phyloP scores from a whole-genome alignment of 495 filamentous ascomycete genomes.

The Ascobolus immersus region DNA sequence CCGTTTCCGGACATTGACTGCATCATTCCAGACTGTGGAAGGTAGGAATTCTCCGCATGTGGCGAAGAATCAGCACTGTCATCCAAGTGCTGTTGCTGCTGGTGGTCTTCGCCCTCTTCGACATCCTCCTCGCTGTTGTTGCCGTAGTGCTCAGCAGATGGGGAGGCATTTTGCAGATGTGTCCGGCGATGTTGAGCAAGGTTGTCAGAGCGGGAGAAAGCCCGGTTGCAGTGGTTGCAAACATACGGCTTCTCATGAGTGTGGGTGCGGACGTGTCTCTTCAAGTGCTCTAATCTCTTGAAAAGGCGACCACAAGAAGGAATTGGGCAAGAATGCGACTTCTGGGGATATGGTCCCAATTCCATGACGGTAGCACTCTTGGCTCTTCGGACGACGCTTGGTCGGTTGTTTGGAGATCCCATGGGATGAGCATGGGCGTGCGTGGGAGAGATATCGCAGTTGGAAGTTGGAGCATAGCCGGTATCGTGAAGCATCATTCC shows the following conservation, averaged over 20 bases:
- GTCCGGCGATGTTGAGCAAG: constrained; percentile 96
- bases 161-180: constrained; percentile 52
- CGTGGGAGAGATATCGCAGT: constrained; percentile 30
- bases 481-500: constrained; percentile 36
- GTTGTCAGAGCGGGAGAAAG: constrained; percentile 94
- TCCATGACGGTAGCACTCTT: constrained; percentile 93
- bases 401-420: constrained; percentile 37
- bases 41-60: constrained; percentile 15
- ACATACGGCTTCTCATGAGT: constrained; percentile 97
- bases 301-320: constrained; percentile 90
- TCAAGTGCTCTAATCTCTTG: constrained; percentile 96
- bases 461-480: constrained; percentile 31
- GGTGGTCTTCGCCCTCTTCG: constrained; percentile 24
- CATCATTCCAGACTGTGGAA: constrained; percentile 22
- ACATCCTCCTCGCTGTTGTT: constrained; percentile 46
- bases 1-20: constrained; percentile 24
- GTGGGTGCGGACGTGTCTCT: constrained; percentile 97
- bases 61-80: constrained; percentile 24
- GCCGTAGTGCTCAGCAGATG: constrained; percentile 36
- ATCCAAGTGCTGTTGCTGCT: constrained; percentile 31
- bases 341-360: constrained; percentile 83
- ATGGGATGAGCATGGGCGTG: constrained; percentile 21
- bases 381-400: constrained; percentile 60
- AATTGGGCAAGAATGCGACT: constrained; percentile 96
- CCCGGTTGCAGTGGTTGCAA: constrained; percentile 92